These are phyloP conservation scores for Phytophthora foliorum DNA, from an alignment of 352 stramenopile genomes.

Conservation along the genomic window DNA sequence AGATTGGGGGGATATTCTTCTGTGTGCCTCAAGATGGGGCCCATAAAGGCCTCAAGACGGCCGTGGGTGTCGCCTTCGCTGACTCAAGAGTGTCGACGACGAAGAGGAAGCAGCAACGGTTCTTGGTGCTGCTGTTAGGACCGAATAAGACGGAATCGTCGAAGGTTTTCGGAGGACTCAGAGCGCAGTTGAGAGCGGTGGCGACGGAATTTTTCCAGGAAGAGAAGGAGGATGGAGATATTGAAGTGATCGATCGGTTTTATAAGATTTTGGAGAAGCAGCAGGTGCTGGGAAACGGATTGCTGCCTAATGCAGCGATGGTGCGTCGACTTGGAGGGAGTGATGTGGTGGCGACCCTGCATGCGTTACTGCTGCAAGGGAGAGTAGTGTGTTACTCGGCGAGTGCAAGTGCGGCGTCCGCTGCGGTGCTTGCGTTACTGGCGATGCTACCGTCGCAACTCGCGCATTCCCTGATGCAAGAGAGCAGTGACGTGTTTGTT, in stretches of 20 bases:
- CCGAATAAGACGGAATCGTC: slow-evolving; percentile 22
- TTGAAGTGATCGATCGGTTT: slow-evolving; percentile 48
- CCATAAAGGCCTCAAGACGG: slow-evolving; percentile 15
- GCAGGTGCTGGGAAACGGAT: slow-evolving; percentile 48
- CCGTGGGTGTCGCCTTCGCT: slow-evolving; percentile 58
- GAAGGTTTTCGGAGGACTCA: slow-evolving; percentile 46
- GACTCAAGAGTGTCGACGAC: slow-evolving; percentile 49
- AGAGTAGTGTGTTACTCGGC: slow-evolving; percentile 82
- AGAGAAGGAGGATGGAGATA: slow-evolving; percentile 19
- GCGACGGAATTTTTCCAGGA: slow-evolving; percentile 47
- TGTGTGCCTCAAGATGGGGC: slow-evolving; percentile 35
- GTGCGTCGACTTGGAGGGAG: slow-evolving; percentile 57
- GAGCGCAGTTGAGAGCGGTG: slow-evolving; percentile 43
- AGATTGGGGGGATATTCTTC: slow-evolving; percentile 59
- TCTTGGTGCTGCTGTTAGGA: slow-evolving; percentile 50
- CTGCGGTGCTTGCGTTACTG: slow-evolving; percentile 60
- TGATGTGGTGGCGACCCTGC: slow-evolving; percentile 73
- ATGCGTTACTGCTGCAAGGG: slow-evolving; percentile 79
- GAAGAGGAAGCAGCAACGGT: slow-evolving; percentile 57
- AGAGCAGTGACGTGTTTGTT: slow-evolving; percentile 43
- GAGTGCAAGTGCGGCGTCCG: slow-evolving; percentile 59
- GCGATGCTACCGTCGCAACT: slow-evolving; percentile 63
- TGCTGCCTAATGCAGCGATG: slow-evolving; percentile 59
- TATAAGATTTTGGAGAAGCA: slow-evolving; percentile 47
- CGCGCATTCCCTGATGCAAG: slow-evolving; percentile 25